These are phyloP conservation scores for Tylopilus plumbeoviolaceoides DNA, from an alignment of 768 basidiomycete species.

Conservation along the genomic window DNA sequence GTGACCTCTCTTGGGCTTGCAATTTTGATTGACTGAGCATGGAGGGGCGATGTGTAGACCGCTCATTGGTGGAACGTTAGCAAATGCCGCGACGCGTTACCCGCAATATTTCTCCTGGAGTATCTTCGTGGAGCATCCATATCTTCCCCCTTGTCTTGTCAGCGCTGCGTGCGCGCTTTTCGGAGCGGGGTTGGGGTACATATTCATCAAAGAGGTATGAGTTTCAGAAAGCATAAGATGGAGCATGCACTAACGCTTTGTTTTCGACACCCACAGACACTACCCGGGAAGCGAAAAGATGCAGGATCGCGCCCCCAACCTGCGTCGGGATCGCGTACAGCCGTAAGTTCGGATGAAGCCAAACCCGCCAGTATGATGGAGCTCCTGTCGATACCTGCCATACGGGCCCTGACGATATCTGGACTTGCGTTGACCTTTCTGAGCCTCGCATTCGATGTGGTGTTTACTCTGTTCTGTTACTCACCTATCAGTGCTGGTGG, in stretches of 20 bases:
- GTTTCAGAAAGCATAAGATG: too few relatives aligned
- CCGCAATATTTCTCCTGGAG: slow-evolving; percentile 13
- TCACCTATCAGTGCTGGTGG: slow-evolving; percentile 54
- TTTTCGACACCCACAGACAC: slow-evolving; percentile 9
- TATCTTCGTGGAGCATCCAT: slow-evolving; percentile 11
- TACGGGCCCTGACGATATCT: slow-evolving; percentile 49
- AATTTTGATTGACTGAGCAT: not conserved
- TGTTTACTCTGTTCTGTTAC: slow-evolving; percentile 64
- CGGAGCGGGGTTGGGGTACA: slow-evolving; percentile 11
- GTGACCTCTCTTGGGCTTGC: not conserved
- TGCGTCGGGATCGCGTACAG: not conserved
- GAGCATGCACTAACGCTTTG: not conserved
- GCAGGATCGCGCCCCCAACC: not conserved
- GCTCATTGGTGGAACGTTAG: slow-evolving; percentile 21
- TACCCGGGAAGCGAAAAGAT: slow-evolving; percentile 12
- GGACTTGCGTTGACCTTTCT: slow-evolving; percentile 49
- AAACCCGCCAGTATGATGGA: slow-evolving; percentile 27
- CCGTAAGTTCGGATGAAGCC: not conserved
- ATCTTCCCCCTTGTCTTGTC: slow-evolving; percentile 17
- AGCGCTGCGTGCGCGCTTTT: slow-evolving; percentile 9
- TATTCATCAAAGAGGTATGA: slow-evolving; percentile 19
- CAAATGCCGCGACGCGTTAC: slow-evolving; percentile 15
- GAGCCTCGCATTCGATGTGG: slow-evolving; percentile 54
- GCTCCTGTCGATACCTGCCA: slow-evolving; percentile 46
- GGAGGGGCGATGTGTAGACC: slow-evolving; percentile 1